These are phyloP conservation scores for Neurospora sp. DNA, from an alignment of 495 filamentous ascomycete species.

Conservation along the genomic window DNA sequence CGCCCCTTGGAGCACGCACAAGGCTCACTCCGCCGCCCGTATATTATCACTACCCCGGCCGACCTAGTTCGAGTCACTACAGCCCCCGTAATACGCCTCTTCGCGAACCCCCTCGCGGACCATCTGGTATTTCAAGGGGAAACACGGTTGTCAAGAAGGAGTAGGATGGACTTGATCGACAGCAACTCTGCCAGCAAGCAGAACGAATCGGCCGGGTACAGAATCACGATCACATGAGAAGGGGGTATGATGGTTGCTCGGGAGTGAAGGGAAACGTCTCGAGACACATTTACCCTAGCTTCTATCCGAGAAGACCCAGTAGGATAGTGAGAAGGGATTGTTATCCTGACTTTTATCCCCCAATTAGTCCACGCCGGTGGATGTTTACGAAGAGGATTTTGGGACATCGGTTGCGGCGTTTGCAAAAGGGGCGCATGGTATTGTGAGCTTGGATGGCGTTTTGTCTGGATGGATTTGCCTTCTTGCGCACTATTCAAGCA, in stretches of 20 bases:
- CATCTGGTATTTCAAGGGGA: background rate
- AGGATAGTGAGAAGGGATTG: background rate
- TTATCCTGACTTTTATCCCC: background rate
- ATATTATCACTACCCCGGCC: background rate
- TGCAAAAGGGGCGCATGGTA: background rate
- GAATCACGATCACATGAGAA: background rate
- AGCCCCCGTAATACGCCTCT: background rate
- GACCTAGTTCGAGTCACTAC: slow-evolving; percentile 2
- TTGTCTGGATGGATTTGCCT: background rate
- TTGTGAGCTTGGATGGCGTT: background rate
- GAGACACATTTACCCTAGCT: background rate
- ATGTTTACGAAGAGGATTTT: background rate
- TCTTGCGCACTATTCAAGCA: background rate
- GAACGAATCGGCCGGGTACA: background rate
- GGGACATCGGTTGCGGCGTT: background rate
- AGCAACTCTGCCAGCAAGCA: background rate
- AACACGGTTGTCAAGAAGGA: background rate
- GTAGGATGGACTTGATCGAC: background rate
- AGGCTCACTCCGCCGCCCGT: background rate
- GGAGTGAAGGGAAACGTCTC: background rate
- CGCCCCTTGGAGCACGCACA: slow-evolving; percentile 3
- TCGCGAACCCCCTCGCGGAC: background rate
- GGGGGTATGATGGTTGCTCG: background rate
- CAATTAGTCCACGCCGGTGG: background rate
- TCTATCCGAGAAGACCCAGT: background rate